Conservation (phyloP, 2,329 filamentous ascomycete genomes). For the Chalaropsis thielavioides region DNA sequence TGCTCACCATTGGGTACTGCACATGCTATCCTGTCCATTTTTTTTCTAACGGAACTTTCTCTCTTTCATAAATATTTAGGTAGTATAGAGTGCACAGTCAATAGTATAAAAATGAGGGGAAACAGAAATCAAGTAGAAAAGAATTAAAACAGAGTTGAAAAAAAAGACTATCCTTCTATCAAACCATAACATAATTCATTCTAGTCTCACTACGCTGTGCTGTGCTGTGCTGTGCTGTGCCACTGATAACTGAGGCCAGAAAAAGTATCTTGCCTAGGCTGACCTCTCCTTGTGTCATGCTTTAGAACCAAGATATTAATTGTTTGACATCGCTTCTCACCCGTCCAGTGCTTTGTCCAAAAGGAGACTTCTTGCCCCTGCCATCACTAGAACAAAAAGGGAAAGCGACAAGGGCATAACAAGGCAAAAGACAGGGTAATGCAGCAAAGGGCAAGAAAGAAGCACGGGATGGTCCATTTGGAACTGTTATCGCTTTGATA, state of each 20-base stretch:
- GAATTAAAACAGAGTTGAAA: too few species aligned
- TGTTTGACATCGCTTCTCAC: background rate
- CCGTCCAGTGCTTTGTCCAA: background rate
- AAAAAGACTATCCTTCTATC: background rate
- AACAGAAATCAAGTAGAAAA: too few species aligned
- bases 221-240: background rate
- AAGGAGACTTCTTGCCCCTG: background rate
- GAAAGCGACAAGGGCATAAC: background rate
- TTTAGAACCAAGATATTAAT: background rate
- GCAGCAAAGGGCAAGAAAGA: background rate
- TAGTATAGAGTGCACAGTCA: too few species aligned
- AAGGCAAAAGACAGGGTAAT: background rate
- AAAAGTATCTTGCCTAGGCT: background rate
- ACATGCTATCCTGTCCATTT: background rate
- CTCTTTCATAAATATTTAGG: too few species aligned
- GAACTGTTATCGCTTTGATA: background rate
- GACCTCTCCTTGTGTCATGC: background rate
- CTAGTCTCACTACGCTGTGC: background rate
- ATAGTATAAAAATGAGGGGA: too few species aligned
- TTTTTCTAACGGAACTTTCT: background rate
- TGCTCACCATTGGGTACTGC: too few species aligned
- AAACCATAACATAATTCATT: background rate
- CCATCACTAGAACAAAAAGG: background rate
- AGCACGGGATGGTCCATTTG: background rate
- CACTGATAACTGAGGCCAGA: background rate